Base-by-base conservation (phyloP, 768 basidiomycete species). In the Exsudoporus frostii region DNA sequence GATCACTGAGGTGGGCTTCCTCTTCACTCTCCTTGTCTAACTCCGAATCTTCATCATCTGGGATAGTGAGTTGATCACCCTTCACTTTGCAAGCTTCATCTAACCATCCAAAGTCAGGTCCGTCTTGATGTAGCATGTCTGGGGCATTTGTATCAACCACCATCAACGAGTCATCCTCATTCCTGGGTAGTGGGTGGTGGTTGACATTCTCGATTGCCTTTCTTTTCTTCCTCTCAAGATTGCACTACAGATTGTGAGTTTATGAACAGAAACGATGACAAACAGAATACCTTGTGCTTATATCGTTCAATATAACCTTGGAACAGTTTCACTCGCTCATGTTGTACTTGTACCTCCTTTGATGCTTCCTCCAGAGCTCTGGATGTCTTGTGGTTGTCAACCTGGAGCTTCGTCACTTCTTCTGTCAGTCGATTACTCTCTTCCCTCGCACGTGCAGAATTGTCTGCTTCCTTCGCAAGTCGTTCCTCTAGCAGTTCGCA, bases 151-250 rank as follows among this genome's bases (percentile, higher is more conserved):
- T 29, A 32, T 71, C 67, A 34, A 68, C 58, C n/a, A 69, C 59
- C 56, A 71, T 49, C 25, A 69, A 43, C 0, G 69, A 69, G 1
- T 70, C 64, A 1, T 68, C 67, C 37, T 70, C 69, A 24, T 55
- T 56, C 37, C 32, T 50, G 22, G 53, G 44, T 37, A 22, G 27
- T 19, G 50, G 22, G 14, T 19, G 55, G 15, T 38, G 48, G 19
- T 39, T 57, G 33, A 51, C 52, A 30, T 36, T 48, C 37, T 66
- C 54, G 2, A 70, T 42, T 2, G 62, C 64, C 37, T 65, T 64
- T 33, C 59, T 57, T 40, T 70, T 69, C 52, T 60, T 65, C 51
- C 47, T 68, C 45, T 66, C 57, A 8, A 64, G 62, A 17, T 53
- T 56, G 27, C 45, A 53, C 67, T 68, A 42, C 20, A 19, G 10